A percentile compares a stretch with the other conserved stretches of the same genome.
These are phyloP conservation scores for Scutellaria minor DNA, from an alignment of 257 asterid species.

Conservation along the genomic window DNA sequence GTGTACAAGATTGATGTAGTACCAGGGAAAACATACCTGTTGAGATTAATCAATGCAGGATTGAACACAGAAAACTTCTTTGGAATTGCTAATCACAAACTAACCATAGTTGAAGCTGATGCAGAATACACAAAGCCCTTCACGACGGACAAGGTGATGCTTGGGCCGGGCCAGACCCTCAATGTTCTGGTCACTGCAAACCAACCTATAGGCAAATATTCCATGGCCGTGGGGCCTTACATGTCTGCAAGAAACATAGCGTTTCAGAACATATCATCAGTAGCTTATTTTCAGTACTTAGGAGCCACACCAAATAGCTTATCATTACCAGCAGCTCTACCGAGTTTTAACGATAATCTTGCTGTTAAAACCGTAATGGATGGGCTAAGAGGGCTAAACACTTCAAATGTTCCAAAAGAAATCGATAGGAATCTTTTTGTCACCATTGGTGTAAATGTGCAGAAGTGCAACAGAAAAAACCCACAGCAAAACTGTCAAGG, in stretches of 20 bases:
- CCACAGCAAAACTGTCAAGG: slow-evolving; percentile 56
- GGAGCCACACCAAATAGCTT: slow-evolving; percentile 51
- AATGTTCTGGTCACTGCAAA: slow-evolving; percentile 65
- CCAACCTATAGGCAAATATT: slow-evolving; percentile 54
- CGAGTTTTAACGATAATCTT: slow-evolving; percentile 53
- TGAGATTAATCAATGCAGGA: slow-evolving; percentile 65
- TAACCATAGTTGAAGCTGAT: slow-evolving; percentile 67
- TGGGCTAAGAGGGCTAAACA: slow-evolving; percentile 54
- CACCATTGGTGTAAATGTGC: slow-evolving; percentile 63
- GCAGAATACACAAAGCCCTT: slow-evolving; percentile 70
- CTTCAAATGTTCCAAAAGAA: slow-evolving; percentile 48
- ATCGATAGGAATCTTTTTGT: slow-evolving; percentile 58
- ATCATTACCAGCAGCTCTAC: slow-evolving; percentile 56
- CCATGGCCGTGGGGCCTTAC: slow-evolving; percentile 71
- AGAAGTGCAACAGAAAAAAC: slow-evolving; percentile 49
- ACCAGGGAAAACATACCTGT: slow-evolving; percentile 65
- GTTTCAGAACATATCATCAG: slow-evolving; percentile 58
- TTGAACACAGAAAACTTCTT: slow-evolving; percentile 65
- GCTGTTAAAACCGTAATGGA: slow-evolving; percentile 68
- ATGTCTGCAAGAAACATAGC: slow-evolving; percentile 63
- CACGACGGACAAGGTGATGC: slow-evolving; percentile 55
- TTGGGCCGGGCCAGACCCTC: slow-evolving; percentile 71
- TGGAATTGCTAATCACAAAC: slow-evolving; percentile 57
- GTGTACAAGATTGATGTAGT: slow-evolving; percentile 56
- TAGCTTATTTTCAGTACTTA: slow-evolving; percentile 65